A percentile compares a stretch with the other conserved stretches of the same genome.
These are phyloP conservation scores for Magnusiomyces tetraspermus DNA, from an alignment of 1,139 yeast species.

Conservation along the genomic window DNA sequence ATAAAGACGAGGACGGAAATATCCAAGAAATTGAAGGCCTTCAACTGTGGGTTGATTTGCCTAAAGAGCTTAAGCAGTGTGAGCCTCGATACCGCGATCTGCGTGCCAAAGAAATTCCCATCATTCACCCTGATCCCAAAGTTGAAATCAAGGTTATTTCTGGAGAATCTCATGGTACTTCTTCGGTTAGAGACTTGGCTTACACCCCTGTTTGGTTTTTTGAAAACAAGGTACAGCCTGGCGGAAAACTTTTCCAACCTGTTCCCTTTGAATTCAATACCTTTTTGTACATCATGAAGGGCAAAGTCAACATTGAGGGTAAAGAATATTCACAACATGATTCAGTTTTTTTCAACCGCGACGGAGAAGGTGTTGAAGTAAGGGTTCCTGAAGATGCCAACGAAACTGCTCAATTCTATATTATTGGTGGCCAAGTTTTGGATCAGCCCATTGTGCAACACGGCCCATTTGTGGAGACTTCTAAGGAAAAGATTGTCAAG, in stretches of 20 bases:
- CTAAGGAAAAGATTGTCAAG: conserved; percentile 45
- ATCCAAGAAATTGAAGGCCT: conserved; percentile 46
- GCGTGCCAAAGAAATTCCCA: conserved; percentile 61
- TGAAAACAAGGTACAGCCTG: conserved; percentile 56
- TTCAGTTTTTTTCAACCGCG: conserved; percentile 37
- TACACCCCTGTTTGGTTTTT: conserved; percentile 73
- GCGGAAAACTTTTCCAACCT: conserved; percentile 53
- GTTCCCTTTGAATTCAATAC: conserved; percentile 59
- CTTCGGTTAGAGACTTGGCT: conserved; percentile 67
- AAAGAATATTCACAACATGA: conserved; percentile 28
- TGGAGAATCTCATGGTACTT: conserved; percentile 68
- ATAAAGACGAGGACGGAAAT: conserved; percentile 36
- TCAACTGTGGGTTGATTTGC: conserved; percentile 90
- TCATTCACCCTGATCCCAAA: conserved; percentile 59
- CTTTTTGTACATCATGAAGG: conserved; percentile 62
- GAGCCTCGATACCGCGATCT: conserved; percentile 79
- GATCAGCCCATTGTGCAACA: conserved; percentile 66
- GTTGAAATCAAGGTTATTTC: conserved; percentile 64
- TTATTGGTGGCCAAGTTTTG: conserved; percentile 61
- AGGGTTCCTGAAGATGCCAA: conserved; percentile 21
- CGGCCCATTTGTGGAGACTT: conserved; percentile 72
- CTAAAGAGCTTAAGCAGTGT: conserved; percentile 54
- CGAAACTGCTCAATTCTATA: not conserved
- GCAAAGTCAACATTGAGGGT: conserved; percentile 43
- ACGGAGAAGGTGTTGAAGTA: conserved; percentile 24